These are phyloP conservation scores for Myrica gale DNA, from an alignment of 306 rosid species.

Conservation along the genomic window DNA sequence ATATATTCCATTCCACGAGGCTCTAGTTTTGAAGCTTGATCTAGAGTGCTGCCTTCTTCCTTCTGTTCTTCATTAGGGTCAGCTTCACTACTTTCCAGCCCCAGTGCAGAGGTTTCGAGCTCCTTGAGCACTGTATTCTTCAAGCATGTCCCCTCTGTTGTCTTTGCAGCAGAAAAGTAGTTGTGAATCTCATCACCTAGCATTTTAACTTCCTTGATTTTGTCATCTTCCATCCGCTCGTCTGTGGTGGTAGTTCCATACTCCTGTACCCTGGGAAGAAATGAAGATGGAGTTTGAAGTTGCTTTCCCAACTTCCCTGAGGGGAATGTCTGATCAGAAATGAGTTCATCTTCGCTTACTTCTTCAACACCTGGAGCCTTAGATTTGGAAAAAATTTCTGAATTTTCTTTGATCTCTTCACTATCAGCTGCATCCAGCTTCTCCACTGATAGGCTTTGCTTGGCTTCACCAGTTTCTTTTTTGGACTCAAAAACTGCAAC, in stretches of 20 bases:
- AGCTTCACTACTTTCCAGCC: not conserved
- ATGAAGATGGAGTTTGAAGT: conserved; percentile 1
- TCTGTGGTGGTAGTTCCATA: not conserved
- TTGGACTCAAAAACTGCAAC: not conserved
- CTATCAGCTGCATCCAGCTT: conserved; percentile 14
- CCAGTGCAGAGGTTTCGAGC: conserved; percentile 12
- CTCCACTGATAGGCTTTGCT: conserved; percentile 1
- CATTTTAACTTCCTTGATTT: not conserved
- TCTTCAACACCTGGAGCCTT: conserved; percentile 12
- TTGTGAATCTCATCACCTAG: not conserved
- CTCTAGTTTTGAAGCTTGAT: conserved; percentile 9
- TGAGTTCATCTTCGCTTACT: not conserved
- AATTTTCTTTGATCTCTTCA: conserved; percentile 25
- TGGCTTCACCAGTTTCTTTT: not conserved
- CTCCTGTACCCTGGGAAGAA: conserved; percentile 2
- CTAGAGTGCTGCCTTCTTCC: conserved; percentile 9
- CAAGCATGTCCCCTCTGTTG: not conserved
- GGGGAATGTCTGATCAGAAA: conserved; percentile 14
- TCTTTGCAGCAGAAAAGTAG: not conserved
- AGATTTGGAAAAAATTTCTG: not conserved
- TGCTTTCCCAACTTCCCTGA: not conserved
- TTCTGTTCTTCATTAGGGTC: not conserved
- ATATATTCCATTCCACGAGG: conserved; percentile 2
- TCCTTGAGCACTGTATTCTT: conserved; percentile 12
- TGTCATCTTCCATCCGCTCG: conserved; percentile 17